phyloP scores from a whole-genome alignment of 73 alveolate genomes.

The Paramecium pentaurelia region DNA sequence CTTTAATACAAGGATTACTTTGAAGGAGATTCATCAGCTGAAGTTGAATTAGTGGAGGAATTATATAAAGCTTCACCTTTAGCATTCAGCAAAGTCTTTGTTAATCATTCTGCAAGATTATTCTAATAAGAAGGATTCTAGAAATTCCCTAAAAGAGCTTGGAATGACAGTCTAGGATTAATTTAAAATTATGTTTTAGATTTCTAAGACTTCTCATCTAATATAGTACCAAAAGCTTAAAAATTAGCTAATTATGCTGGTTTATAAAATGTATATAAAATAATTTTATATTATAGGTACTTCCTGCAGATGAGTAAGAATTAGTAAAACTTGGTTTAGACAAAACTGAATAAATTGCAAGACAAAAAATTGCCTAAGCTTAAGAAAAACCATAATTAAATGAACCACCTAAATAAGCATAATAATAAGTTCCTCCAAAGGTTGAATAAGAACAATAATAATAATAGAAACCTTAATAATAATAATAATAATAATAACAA shows the following conservation, averaged over 20 bases:
- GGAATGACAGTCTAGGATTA: slow-evolving; percentile 56
- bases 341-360: background rate
- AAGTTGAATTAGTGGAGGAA: slow-evolving; percentile 44
- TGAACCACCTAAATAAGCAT: background rate
- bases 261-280: slow-evolving; percentile 66
- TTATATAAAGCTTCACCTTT: slow-evolving; percentile 28
- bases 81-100: slow-evolving; percentile 21
- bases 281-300: background rate
- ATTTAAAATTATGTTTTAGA: slow-evolving; percentile 43
- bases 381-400: background rate
- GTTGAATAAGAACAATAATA: background rate
- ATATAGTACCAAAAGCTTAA: slow-evolving; percentile 48
- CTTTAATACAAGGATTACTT: slow-evolving; percentile 79
- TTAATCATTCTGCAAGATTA: slow-evolving; percentile 9
- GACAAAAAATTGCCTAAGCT: background rate
- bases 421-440: background rate
- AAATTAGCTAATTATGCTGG: slow-evolving; percentile 90
- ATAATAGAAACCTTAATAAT: background rate
- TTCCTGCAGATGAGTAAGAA: background rate
- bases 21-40: slow-evolving; percentile 80
- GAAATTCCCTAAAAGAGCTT: slow-evolving; percentile 57
- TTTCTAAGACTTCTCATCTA: slow-evolving; percentile 19
- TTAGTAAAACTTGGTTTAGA: background rate
- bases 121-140: slow-evolving; percentile 23
- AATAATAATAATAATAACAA: background rate